A percentile compares a stretch with the other conserved stretches of the same genome.
Evolutionary conservation across 2,329 filamentous ascomycete genomes (phyloP).

Genomic region (Mariannaea sp.): DNA sequence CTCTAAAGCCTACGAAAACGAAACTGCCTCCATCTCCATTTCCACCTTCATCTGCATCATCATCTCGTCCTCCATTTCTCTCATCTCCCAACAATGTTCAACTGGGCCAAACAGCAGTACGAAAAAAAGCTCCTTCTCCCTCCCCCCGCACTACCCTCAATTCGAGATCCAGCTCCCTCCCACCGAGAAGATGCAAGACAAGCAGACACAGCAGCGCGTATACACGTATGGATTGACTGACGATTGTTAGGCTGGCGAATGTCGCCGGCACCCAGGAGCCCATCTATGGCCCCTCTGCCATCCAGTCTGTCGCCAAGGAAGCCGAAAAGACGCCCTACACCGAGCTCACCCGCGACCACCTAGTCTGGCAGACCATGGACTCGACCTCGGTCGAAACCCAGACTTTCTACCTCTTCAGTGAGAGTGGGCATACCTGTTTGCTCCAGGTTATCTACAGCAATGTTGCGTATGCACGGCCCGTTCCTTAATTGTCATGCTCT

Average conservation of each 20-base stretch:
- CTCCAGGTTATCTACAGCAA: constrained; percentile 97
- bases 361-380: constrained; percentile 82
- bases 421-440: constrained; percentile 76
- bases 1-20: constrained; percentile 3
- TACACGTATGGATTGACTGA: constrained; percentile 19
- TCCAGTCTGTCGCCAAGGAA: constrained; percentile 84
- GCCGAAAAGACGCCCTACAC: constrained; percentile 78
- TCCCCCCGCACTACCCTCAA: constrained; percentile 4
- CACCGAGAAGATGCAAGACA: neutral
- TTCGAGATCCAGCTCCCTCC: neutral
- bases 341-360: constrained; percentile 74
- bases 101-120: constrained; percentile 92
- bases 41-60: too few species aligned
- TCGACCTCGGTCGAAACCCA: constrained; percentile 93
- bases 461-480: constrained; percentile 70
- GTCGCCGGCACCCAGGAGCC: constrained; percentile 96
- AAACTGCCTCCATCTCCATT: neutral
- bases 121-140: constrained; percentile 39
- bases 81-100: constrained; percentile 74
- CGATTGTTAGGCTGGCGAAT: constrained; percentile 62
- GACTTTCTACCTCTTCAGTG: constrained; percentile 86
- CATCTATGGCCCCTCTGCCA: constrained; percentile 87
- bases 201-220: neutral
- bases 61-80: too few species aligned
- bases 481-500: neutral